Evolutionary conservation across 768 basidiomycete genomes (phyloP).

Genomic region (Thelephora ganbajun): DNA sequence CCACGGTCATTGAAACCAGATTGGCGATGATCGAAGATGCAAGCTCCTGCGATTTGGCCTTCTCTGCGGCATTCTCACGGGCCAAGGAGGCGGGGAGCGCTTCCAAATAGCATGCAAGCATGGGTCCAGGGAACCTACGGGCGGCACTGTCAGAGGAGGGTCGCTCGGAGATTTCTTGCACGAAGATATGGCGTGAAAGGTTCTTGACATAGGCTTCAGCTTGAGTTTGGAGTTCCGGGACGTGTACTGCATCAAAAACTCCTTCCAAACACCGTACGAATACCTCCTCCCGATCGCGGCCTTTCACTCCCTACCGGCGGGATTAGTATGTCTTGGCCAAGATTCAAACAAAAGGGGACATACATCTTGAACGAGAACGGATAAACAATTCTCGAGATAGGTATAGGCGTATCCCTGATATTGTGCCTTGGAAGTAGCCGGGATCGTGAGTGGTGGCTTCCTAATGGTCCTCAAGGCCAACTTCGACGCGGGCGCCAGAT

Average conservation of each 20-base stretch:
- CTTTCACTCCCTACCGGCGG: constrained; percentile 43
- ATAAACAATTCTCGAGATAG: constrained; percentile 57
- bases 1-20: constrained; percentile 41
- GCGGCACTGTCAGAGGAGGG: constrained; percentile 37
- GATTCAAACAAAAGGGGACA: neutral
- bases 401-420: constrained; percentile 50
- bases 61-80: constrained; percentile 47
- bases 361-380: constrained; percentile 70
- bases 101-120: constrained; percentile 67
- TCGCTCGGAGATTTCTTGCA: constrained; percentile 53
- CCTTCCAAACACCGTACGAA: constrained; percentile 63
- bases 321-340: neutral
- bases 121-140: constrained; percentile 39
- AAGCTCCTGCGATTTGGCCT: constrained; percentile 42
- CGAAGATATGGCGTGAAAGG: constrained; percentile 59
- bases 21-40: constrained; percentile 53
- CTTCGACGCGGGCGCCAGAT: constrained; percentile 48
- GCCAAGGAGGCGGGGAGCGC: constrained; percentile 67
- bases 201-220: constrained; percentile 60
- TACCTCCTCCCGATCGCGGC: constrained; percentile 60
- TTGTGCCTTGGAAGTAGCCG: constrained; percentile 16
- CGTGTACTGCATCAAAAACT: constrained; percentile 60
- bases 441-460: constrained; percentile 18
- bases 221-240: constrained; percentile 52
- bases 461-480: constrained; percentile 53